Evolutionary conservation across 78 protist genomes (phyloP), one percentile per base, ranked within the genome.

Genomic region (Anaeramoeba flamelloides): DNA sequence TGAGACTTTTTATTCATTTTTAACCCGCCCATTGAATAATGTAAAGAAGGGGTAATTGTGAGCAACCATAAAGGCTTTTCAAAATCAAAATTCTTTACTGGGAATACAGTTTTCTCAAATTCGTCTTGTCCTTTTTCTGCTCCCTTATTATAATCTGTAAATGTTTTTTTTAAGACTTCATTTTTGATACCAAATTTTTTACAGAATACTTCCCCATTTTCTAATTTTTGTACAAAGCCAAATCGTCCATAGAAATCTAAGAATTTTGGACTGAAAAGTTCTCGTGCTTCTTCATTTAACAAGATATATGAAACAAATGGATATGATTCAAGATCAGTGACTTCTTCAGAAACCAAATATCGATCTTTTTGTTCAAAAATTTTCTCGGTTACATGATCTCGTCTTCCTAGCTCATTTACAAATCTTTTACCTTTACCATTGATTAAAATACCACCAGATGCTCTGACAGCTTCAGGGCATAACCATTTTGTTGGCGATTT

Each of bases 391-490:
- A 89, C 90, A 41, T 0, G 76, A 40, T 89, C 91, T 2, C 94
- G 82, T 22, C 31, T 41, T 32, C 75, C 91, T 39, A 92, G 89
- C 83, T 89, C 92, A 34, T 90, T 40, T 78, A 34, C 81, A 41
- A 92, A 90, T 4, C 91, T 87, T 3, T 39, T 36, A 0, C 90
- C 90, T 34, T 86, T 38, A 37, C 4, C 2, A 39, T 85, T 81
- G 74, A 90, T 38, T 1, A 92, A 78, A 31, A 90, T 3, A 77
- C 88, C 95, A 33, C 95, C 95, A 36, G 53, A 41, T 33, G 90
- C 95, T 26, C 95, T 88, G 38, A 92, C 85, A 37, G 90, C 90
- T 81, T 92, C 95, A 30, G 93, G 88, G 32, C 84, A 86, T 12
- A 92, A 78, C 37, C 86, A 82, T 83, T 88, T 88, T 65, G 74